These are phyloP conservation scores for Huiozyma sinensis DNA, from an alignment of 805 yeast genomes.

Conservation along the genomic window DNA sequence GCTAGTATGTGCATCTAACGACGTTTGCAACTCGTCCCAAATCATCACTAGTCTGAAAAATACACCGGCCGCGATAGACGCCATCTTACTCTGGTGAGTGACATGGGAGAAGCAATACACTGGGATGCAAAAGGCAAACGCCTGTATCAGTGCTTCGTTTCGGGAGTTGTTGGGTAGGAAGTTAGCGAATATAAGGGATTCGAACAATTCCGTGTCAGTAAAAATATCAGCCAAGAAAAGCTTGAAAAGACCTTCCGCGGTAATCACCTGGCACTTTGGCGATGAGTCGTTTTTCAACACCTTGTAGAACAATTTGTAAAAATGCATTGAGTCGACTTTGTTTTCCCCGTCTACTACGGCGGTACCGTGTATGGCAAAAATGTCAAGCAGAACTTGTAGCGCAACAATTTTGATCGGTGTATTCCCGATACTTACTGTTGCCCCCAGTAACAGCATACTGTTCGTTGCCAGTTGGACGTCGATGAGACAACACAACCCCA, in stretches of 20 bases:
- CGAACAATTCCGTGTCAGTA: constrained; percentile 59
- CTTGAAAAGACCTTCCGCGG: constrained; percentile 83
- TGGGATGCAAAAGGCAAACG: constrained; percentile 78
- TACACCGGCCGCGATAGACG: constrained; percentile 56
- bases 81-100: constrained; percentile 57
- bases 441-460: constrained; percentile 54
- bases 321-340: constrained; percentile 52
- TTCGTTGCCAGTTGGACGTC: constrained; percentile 57
- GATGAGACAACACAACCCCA: constrained; percentile 70
- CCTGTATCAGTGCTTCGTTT: constrained; percentile 64
- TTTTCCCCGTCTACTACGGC: constrained; percentile 52
- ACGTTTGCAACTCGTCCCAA: constrained; percentile 30
- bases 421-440: constrained; percentile 58
- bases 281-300: constrained; percentile 45
- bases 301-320: constrained; percentile 61
- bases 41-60: constrained; percentile 44
- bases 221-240: constrained; percentile 67
- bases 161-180: constrained; percentile 56
- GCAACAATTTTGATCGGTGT: constrained; percentile 53
- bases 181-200: constrained; percentile 59
- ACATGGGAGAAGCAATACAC: constrained; percentile 73
- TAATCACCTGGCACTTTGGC: constrained; percentile 62
- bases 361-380: constrained; percentile 67
- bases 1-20: constrained; percentile 16
- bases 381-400: constrained; percentile 63